These are phyloP conservation scores for Wickerhamomyces chaumierensis DNA, from an alignment of 805 yeast species.

Conservation along the genomic window DNA sequence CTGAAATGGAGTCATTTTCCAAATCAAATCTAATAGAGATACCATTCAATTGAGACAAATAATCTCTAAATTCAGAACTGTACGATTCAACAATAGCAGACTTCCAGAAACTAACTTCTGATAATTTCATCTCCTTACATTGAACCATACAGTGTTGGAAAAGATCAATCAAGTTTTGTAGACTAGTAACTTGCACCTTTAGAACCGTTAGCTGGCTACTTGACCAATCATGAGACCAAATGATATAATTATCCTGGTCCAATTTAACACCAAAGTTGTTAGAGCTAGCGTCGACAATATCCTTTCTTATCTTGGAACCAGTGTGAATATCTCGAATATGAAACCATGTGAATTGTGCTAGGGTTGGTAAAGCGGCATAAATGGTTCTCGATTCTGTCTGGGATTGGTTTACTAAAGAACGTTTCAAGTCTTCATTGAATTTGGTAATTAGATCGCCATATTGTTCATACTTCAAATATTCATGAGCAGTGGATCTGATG, in stretches of 20 bases:
- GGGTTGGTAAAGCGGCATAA: slow-evolving; percentile 24
- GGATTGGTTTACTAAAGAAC: neutral
- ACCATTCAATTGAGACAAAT: slow-evolving; percentile 2
- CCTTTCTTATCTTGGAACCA: slow-evolving; percentile 19
- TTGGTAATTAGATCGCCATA: slow-evolving; percentile 15
- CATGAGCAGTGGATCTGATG: neutral
- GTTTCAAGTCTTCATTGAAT: neutral
- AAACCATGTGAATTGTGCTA: slow-evolving; percentile 31
- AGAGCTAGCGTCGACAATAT: slow-evolving; percentile 1
- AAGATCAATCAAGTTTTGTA: slow-evolving; percentile 18
- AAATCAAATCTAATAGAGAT: slow-evolving; percentile 15
- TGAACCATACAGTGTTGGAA: slow-evolving; percentile 24
- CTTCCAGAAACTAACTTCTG: no score
- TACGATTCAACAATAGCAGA: slow-evolving; percentile 13
- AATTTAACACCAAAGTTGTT: slow-evolving; percentile 21
- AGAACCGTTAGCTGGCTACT: slow-evolving; percentile 18
- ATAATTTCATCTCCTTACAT: slow-evolving; percentile 17
- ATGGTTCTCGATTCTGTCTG: slow-evolving; percentile 5
- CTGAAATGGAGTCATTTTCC: slow-evolving; percentile 26
- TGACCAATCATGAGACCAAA: slow-evolving; percentile 36
- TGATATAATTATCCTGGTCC: slow-evolving; percentile 22
- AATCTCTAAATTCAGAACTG: slow-evolving; percentile 25
- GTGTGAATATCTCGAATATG: slow-evolving; percentile 26
- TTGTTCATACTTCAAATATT: slow-evolving; percentile 12
- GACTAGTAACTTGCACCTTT: slow-evolving; percentile 5